A percentile compares a stretch with the other conserved stretches of the same genome.
These are phyloP conservation scores for Aquilaria agallochum DNA, from an alignment of 441 rosid species.

Conservation along the genomic window DNA sequence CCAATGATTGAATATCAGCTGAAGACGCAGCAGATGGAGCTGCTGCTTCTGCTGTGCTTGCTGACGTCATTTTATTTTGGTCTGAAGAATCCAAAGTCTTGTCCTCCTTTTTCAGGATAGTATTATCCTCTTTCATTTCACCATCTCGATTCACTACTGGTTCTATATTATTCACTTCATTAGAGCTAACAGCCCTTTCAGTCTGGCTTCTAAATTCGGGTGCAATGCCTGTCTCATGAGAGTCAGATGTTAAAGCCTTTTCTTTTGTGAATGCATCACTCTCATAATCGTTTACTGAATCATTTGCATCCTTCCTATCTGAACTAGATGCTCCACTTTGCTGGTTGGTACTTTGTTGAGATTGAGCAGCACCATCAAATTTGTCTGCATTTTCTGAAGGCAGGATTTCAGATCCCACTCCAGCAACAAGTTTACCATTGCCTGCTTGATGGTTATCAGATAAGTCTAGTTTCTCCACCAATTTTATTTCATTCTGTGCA, in stretches of 20 bases:
- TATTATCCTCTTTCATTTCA: conserved; percentile 35
- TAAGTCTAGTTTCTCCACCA: conserved; percentile 36
- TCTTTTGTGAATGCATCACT: conserved; percentile 33
- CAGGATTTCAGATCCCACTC: conserved; percentile 29
- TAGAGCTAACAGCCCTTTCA: conserved; percentile 34
- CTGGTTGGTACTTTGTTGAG: conserved; percentile 28
- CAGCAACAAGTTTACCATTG: conserved; percentile 30
- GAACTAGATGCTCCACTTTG: conserved; percentile 37
- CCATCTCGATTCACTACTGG: conserved; percentile 37
- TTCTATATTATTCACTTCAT: conserved; percentile 31
- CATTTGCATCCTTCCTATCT: conserved; percentile 31
- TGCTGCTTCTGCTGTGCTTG: conserved; percentile 34
- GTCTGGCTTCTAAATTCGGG: conserved; percentile 22
- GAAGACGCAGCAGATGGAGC: conserved; percentile 33
- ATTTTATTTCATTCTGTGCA: conserved; percentile 36
- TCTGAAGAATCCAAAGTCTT: conserved; percentile 40
- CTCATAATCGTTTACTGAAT: conserved; percentile 34
- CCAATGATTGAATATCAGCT: conserved; percentile 48
- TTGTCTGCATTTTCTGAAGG: conserved; percentile 37
- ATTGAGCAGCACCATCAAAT: conserved; percentile 29
- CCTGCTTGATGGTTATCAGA: conserved; percentile 29
- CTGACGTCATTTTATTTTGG: conserved; percentile 38
- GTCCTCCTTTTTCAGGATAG: conserved; percentile 39
- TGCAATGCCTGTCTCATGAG: conserved; percentile 26
- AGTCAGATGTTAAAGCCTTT: conserved; percentile 35